Conservation (phyloP, 2,329 filamentous ascomycete genomes). For the Sclerotinia borealis region DNA sequence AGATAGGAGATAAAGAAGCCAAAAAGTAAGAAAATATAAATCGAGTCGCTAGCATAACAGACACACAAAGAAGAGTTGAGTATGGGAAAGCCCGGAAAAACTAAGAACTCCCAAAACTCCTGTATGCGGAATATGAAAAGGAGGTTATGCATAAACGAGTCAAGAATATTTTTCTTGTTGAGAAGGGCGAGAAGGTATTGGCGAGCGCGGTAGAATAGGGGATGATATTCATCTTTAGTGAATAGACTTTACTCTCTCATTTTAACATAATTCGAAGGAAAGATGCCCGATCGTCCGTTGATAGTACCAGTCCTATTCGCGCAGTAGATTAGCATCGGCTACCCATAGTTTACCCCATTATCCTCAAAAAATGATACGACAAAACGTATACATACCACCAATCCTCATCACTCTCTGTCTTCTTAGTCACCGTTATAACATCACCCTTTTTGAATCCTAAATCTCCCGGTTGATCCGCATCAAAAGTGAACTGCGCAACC, state of each 20-base stretch:
- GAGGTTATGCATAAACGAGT: neutral
- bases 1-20: neutral
- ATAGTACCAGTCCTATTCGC: slow-evolving; percentile 73
- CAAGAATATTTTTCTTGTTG: neutral
- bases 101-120: neutral
- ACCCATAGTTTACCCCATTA: too few species aligned
- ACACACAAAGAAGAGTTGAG: neutral
- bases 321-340: neutral
- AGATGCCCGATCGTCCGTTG: slow-evolving; percentile 80
- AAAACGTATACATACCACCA: slow-evolving; percentile 65
- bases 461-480: slow-evolving; percentile 87
- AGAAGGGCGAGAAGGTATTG: neutral
- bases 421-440: slow-evolving; percentile 88
- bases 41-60: neutral
- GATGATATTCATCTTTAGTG: neutral
- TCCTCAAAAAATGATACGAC: neutral
- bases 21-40: neutral
- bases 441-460: slow-evolving; percentile 97
- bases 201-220: neutral
- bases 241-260: slow-evolving; percentile 45
- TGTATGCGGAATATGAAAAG: neutral
- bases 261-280: slow-evolving; percentile 76
- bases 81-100: neutral
- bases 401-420: slow-evolving; percentile 87
- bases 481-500: slow-evolving; percentile 87